These are phyloP conservation scores for Marasmius oreades DNA, from an alignment of 1,284 basidiomycete genomes.

Conservation along the genomic window DNA sequence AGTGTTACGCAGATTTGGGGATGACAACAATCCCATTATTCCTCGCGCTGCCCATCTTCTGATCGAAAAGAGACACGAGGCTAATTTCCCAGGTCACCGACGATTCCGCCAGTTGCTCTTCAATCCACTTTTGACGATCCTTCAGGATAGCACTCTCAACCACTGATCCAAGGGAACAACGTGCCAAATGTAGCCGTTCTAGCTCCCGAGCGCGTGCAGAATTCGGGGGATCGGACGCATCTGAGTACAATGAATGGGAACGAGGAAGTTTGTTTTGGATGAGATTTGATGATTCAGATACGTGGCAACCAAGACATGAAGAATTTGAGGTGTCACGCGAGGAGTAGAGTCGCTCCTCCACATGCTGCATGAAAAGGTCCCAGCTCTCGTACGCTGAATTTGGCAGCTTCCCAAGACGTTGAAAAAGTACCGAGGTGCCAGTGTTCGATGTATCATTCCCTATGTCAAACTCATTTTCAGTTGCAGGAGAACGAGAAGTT, in stretches of 20 bases:
- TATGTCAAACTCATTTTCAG: not conserved
- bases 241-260: not conserved
- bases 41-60: constrained; percentile 58
- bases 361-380: constrained; percentile 38
- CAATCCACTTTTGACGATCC: constrained; percentile 46
- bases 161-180: constrained; percentile 49
- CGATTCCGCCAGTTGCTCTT: constrained; percentile 27
- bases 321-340: not conserved
- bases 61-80: constrained; percentile 63
- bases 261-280: not conserved
- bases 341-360: constrained; percentile 35
- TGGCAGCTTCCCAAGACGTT: constrained; percentile 44
- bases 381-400: constrained; percentile 43
- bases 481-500: not conserved
- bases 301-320: not conserved
- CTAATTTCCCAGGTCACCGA: constrained; percentile 3
- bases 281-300: not conserved
- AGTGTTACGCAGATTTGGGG: constrained; percentile 6
- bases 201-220: constrained; percentile 34
- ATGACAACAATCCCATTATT: constrained; percentile 56
- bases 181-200: constrained; percentile 42
- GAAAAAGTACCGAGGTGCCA: constrained; percentile 37
- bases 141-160: constrained; percentile 46
- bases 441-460: constrained; percentile 14
- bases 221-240: constrained; percentile 11